These are phyloP conservation scores for Colletotrichum euphorbiae DNA, from an alignment of 2,329 filamentous ascomycete genomes.

Conservation along the genomic window DNA sequence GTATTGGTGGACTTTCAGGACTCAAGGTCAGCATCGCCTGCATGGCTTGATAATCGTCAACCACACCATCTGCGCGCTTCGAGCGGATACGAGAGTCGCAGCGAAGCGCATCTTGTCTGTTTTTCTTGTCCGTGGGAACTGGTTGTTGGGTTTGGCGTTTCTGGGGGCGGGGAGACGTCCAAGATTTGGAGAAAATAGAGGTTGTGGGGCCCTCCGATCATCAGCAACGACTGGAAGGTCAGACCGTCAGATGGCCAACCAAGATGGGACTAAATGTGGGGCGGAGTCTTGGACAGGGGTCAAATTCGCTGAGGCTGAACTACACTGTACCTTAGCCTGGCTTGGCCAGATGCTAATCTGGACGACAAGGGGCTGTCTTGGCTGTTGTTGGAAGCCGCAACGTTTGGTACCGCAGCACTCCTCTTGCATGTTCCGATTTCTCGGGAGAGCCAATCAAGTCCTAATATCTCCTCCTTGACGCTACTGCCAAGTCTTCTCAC, in stretches of 20 bases:
- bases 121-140: neutral
- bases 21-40: slow-evolving; percentile 22
- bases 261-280: neutral
- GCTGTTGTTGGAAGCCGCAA: neutral
- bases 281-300: slow-evolving; percentile 2
- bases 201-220: neutral
- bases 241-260: too few relatives aligned
- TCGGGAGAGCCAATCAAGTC: slow-evolving; percentile 25
- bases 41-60: neutral
- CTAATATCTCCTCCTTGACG: neutral
- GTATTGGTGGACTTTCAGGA: slow-evolving; percentile 27
- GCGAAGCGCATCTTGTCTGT: neutral
- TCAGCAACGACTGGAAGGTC: too few relatives aligned
- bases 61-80: slow-evolving; percentile 1
- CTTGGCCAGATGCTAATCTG: slow-evolving; percentile 36
- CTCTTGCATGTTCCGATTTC: slow-evolving; percentile 27
- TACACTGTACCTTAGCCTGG: slow-evolving; percentile 15
- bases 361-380: slow-evolving; percentile 25
- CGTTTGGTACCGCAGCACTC: slow-evolving; percentile 14
- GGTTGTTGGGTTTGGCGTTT: neutral
- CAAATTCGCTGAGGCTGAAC: slow-evolving; percentile 26
- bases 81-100: slow-evolving; percentile 16
- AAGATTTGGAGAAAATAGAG: slow-evolving; percentile 10
- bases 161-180: slow-evolving; percentile 4
- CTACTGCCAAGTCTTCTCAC: neutral